Conservation (phyloP, 2,329 filamentous ascomycete genomes). For the Venturiaceae sp. region DNA sequence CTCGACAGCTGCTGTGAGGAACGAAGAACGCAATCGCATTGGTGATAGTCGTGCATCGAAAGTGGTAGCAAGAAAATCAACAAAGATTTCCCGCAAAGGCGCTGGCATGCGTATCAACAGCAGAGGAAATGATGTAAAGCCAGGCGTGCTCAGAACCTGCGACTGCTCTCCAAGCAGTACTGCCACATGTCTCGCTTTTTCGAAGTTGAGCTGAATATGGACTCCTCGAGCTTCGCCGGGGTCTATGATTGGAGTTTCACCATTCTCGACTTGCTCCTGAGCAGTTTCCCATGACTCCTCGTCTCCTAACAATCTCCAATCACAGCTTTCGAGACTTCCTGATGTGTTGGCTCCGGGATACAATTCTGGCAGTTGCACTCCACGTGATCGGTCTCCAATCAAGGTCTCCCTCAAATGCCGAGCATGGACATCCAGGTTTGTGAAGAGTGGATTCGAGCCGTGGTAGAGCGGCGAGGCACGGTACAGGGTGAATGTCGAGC, state of each 20-base stretch:
- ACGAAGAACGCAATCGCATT: slow-evolving; percentile 7
- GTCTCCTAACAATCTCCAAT: slow-evolving; percentile 32
- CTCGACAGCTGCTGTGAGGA: slow-evolving; percentile 7
- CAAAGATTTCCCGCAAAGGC: slow-evolving; percentile 36
- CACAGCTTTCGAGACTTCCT: slow-evolving; percentile 37
- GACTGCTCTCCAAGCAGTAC: slow-evolving; percentile 34
- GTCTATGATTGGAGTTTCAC: not conserved
- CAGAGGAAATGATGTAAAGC: slow-evolving; percentile 39
- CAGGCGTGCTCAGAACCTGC: slow-evolving; percentile 15
- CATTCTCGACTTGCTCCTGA: slow-evolving; percentile 21
- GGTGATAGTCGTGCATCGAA: slow-evolving; percentile 34
- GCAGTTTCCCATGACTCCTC: slow-evolving; percentile 27
- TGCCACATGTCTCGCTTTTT: slow-evolving; percentile 38
- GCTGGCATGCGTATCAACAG: slow-evolving; percentile 42
- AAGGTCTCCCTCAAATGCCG: slow-evolving; percentile 18
- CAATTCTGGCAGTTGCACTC: slow-evolving; percentile 30
- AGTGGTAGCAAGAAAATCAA: slow-evolving; percentile 37
- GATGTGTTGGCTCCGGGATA: not conserved
- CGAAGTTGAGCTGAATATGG: slow-evolving; percentile 38
- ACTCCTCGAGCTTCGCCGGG: slow-evolving; percentile 28
- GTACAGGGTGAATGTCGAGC: slow-evolving; percentile 44
- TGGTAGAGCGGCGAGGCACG: slow-evolving; percentile 45
- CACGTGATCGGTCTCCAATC: slow-evolving; percentile 34
- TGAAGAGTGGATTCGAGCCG: slow-evolving; percentile 24
- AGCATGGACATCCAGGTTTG: slow-evolving; percentile 34